These are phyloP conservation scores for Boletus pseudo-olivaceus DNA, from an alignment of 768 basidiomycete genomes.

Conservation along the genomic window DNA sequence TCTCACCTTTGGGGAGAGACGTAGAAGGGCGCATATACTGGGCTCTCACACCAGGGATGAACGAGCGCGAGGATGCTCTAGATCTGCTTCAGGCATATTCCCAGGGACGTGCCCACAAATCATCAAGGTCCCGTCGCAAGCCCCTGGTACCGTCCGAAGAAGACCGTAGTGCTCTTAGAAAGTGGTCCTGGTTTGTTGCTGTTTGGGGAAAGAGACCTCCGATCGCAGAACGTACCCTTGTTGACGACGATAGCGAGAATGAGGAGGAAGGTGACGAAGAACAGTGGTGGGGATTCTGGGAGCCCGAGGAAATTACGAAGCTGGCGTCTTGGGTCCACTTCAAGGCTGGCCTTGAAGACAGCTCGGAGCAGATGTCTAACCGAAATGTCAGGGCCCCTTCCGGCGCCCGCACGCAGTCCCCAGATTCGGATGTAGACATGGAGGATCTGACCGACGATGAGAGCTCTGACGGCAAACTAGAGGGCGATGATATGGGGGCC, in stretches of 20 bases:
- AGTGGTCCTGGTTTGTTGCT: slow-evolving; percentile 77
- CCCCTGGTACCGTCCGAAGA: slow-evolving; percentile 40
- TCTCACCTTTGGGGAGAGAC: slow-evolving; percentile 64
- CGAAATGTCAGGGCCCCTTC: background rate
- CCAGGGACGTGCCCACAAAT: slow-evolving; percentile 30
- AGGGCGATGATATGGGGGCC: background rate
- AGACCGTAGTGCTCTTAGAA: slow-evolving; percentile 48
- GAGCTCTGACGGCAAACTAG: slow-evolving; percentile 1
- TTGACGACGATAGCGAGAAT: slow-evolving; percentile 25
- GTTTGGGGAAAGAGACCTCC: slow-evolving; percentile 63
- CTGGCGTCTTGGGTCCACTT: slow-evolving; percentile 63
- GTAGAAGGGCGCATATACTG: slow-evolving; percentile 65
- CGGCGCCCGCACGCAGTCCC: background rate
- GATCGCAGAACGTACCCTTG: slow-evolving; percentile 22
- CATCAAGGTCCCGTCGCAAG: slow-evolving; percentile 37
- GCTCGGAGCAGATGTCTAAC: slow-evolving; percentile 6
- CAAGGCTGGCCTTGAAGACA: slow-evolving; percentile 41
- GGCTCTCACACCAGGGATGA: slow-evolving; percentile 55
- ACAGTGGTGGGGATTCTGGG: slow-evolving; percentile 76
- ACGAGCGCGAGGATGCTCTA: slow-evolving; percentile 52
- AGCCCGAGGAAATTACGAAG: slow-evolving; percentile 60
- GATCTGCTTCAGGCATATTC: slow-evolving; percentile 21
- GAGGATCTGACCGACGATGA: slow-evolving; percentile 13
- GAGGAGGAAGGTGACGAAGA: slow-evolving; percentile 36
- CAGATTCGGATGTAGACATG: slow-evolving; percentile 20